Evolutionary conservation across 2,329 filamentous ascomycete genomes (phyloP), one percentile per base, ranked within the genome.

Genomic region (Cladorrhinum sp.): DNA sequence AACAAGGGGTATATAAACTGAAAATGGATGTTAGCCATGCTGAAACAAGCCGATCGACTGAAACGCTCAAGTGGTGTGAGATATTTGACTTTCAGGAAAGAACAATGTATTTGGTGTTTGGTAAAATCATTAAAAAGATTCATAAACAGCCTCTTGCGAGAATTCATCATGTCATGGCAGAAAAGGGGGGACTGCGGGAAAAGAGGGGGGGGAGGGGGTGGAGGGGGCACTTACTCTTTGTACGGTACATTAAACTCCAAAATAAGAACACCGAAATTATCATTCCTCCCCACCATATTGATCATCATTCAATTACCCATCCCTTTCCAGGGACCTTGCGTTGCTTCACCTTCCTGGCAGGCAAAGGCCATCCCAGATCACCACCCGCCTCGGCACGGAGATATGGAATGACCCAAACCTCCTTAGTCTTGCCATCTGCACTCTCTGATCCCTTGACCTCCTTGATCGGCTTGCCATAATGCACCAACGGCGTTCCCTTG

Each of bases 381-480:
- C 85, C 86, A 0, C 80, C 83, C 0, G 81, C 85, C 69, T 92
- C 90, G 0, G 90, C 87, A 56, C 87, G 78, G 65, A 98, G 72
- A 66, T 87, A 89, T 53, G 93, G 88, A 66, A 94, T 85, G 2
- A 96, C 90, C 85, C 90, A 96, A 68, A 90, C 92, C 74, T 95
- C 89, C 54, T 93, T 83, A 64, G 76, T 76, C 62, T 72, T 77
- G 23, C 71, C 72, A 0, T 73, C 74, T 14, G 75, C 72, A 1
- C 70, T 69, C 24, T 72, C 69, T 52, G 72, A 75, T 46, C 76
- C 74, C 55, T 83, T 77, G 14, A 90, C 84, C 79, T 95, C 93
- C 68, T 95, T 95, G 71, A 97, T 87, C 1, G 95, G 94, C 78
- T 98, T 98, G 2, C 92, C 91, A 67, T 94, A 92, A 39, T 85